Base-by-base conservation (phyloP, 768 basidiomycete genomes). In the Cubamyces lactineus region DNA sequence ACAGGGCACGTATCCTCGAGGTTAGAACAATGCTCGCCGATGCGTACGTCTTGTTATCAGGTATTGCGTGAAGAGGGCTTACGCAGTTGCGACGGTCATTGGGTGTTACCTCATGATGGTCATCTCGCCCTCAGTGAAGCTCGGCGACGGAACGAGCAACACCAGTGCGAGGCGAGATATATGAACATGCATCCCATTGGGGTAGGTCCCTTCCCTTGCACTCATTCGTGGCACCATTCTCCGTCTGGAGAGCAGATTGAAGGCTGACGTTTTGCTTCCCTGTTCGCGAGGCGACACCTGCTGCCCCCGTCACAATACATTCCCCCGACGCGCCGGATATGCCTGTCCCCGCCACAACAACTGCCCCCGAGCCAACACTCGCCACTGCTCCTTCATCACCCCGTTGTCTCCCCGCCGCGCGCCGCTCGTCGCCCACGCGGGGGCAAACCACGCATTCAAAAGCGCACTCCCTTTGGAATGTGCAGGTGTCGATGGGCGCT, bases 1-100 rank as follows among this genome's bases (percentile, higher is more conserved):
- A 83, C 65, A 72, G 78, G 59, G 71, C 75, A 19, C 78, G 82
- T 53, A 77, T 82, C 5, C 56, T 76, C 2, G 76, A 81, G 64
- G 75, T 82, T 12, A 79, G 79, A 53, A 73, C 75, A 30, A 74
- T 75, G 30, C 71, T 84, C 54, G 75, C 76, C 62, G 83, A 84
- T 67, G 78, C 79, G 84, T 84, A 67, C 60, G 80, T 73, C 7
- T 5, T 57, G n/a, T n/a, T n/a, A n/a, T n/a, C n/a, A n/a, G n/a
- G n/a, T n/a, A n/a, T n/a, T 46, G 9, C 34, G 34, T 7, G 9
- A 11, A 34, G 34, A 9, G 9, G 34, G 34, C 34, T 34, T 34
- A 34, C 9, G 28, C 3, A 3, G 8, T 3, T 28, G 30, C 19
- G n/a, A 19, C 5, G 16, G 5, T 30, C 28, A 30, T 30, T 8